phyloP scores from a whole-genome alignment of 2,329 filamentous ascomycete genomes.

The Fusarium brachygibbosum region DNA sequence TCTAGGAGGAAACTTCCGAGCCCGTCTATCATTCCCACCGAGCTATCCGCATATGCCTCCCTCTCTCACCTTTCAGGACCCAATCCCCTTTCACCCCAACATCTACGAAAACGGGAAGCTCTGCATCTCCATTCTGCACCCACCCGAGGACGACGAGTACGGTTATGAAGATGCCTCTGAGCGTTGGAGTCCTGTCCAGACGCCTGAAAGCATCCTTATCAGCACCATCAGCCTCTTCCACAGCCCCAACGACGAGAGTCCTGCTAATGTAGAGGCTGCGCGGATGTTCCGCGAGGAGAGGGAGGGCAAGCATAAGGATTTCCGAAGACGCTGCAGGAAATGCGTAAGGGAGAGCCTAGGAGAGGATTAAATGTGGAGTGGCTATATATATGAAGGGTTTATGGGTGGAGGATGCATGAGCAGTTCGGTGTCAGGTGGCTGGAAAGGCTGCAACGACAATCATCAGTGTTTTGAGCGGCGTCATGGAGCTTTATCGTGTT shows the following conservation, averaged over 20 bases:
- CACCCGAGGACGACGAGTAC: constrained; percentile 92
- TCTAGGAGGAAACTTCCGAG: constrained; percentile 91
- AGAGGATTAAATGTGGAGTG: constrained; percentile 65
- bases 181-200: constrained; percentile 95
- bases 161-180: constrained; percentile 93
- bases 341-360: constrained; percentile 87
- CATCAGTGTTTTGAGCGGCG: constrained; percentile 40
- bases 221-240: constrained; percentile 93
- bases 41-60: constrained; percentile 92
- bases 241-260: constrained; percentile 94
- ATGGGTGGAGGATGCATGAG: constrained; percentile 3
- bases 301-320: constrained; percentile 73
- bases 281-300: constrained; percentile 86
- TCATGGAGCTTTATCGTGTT: constrained; percentile 39
- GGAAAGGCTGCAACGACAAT: constrained; percentile 15
- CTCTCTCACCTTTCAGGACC: constrained; percentile 85
- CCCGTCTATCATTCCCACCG: constrained; percentile 83
- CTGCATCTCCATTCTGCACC: constrained; percentile 97
- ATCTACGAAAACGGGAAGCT: constrained; percentile 90
- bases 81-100: constrained; percentile 93
- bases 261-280: constrained; percentile 95
- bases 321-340: constrained; percentile 80
- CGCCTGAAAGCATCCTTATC: constrained; percentile 92
- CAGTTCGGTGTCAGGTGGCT: constrained; percentile 30
- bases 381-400: background rate